Evolutionary conservation across 345 rosid genomes (phyloP).

Genomic region (Eucalyptus pauciflora): DNA sequence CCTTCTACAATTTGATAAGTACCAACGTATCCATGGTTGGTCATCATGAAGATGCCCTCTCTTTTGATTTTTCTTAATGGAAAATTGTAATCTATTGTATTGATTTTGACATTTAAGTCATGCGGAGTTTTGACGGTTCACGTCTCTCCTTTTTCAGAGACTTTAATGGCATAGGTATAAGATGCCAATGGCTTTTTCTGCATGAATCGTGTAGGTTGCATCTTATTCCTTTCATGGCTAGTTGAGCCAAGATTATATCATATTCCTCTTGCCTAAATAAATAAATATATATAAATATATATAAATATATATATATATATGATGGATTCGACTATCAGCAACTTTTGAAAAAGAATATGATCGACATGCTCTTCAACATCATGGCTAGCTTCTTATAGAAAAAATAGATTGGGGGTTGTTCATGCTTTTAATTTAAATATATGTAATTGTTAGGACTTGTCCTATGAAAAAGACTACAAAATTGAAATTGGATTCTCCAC

Average conservation of each 20-base stretch:
- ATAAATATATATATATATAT: neutral
- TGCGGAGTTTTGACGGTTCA: neutral
- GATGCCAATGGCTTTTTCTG: neutral
- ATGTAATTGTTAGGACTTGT: neutral
- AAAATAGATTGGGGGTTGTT: neutral
- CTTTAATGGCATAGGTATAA: neutral
- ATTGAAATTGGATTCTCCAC: neutral
- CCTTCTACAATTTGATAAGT: neutral
- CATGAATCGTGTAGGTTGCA: neutral
- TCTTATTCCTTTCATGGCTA: neutral
- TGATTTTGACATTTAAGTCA: neutral
- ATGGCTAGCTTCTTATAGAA: neutral
- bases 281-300: neutral
- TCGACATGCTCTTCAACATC: neutral
- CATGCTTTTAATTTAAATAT: neutral
- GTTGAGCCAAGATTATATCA: neutral
- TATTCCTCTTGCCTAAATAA: neutral
- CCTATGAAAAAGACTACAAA: neutral
- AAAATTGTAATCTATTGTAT: neutral
- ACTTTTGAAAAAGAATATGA: neutral
- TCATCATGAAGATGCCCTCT: neutral
- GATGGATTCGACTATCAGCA: neutral
- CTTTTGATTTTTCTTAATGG: neutral
- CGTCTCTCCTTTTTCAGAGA: neutral
- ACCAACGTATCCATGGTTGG: neutral